These are phyloP conservation scores for Myxozyma nipponensis DNA, from an alignment of 805 yeast species.

Conservation along the genomic window DNA sequence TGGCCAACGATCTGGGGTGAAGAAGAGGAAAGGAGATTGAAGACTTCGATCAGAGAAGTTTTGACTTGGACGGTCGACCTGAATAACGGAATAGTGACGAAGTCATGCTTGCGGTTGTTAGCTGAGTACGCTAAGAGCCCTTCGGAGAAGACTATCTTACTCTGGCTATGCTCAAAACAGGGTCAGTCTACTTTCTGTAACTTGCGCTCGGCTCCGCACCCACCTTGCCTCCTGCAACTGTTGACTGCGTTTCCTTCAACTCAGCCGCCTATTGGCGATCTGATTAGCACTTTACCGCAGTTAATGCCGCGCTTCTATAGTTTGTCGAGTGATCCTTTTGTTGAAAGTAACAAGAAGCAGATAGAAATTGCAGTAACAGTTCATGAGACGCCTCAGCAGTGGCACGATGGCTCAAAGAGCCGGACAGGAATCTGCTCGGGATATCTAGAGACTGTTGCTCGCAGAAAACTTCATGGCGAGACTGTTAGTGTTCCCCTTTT, in stretches of 20 bases:
- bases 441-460: constrained; percentile 27
- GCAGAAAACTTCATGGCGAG: constrained; percentile 9
- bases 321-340: constrained; percentile 57
- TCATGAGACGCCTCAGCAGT: constrained; percentile 28
- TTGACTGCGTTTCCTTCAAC: constrained; percentile 66
- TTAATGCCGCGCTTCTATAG: constrained; percentile 74
- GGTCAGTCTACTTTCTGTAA: constrained; percentile 30
- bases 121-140: constrained; percentile 23
- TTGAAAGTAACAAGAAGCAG: constrained; percentile 1
- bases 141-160: constrained; percentile 23
- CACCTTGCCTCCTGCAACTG: constrained; percentile 58
- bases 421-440: constrained; percentile 31
- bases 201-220: constrained; percentile 23
- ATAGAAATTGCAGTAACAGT: constrained; percentile 33
- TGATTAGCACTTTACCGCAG: constrained; percentile 64
- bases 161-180: constrained; percentile 28
- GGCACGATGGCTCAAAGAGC: constrained; percentile 17
- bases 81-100: constrained; percentile 28
- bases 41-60: constrained; percentile 26
- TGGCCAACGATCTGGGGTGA: constrained; percentile 35
- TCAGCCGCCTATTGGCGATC: constrained; percentile 58
- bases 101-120: constrained; percentile 27
- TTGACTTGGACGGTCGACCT: constrained; percentile 32
- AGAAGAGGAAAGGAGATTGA: constrained; percentile 24
- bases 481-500: constrained; percentile 27